phyloP scores from a whole-genome alignment of 1,284 basidiomycete species.

The Puccinia novopanici region DNA sequence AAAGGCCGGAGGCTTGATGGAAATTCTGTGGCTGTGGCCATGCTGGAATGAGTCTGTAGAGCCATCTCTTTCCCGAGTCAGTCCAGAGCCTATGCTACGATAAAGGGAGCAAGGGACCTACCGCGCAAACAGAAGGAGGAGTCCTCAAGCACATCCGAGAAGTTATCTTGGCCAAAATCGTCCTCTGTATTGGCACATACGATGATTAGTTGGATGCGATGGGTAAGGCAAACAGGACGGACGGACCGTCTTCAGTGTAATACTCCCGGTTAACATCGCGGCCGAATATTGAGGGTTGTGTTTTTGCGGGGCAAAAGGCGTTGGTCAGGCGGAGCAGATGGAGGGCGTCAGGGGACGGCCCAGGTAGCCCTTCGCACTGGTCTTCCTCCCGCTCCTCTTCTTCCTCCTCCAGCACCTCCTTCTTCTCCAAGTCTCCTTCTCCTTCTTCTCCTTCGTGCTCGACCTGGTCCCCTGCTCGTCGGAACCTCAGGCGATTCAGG shows the following conservation, averaged over 20 bases:
- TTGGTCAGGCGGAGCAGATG: constrained; percentile 37
- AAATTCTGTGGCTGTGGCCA: constrained; percentile 18
- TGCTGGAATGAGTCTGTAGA: constrained; percentile 29
- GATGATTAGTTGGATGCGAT: background rate
- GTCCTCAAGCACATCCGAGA: constrained; percentile 33
- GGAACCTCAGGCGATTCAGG: background rate
- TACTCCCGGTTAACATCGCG: constrained; percentile 2
- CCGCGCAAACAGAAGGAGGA: constrained; percentile 17
- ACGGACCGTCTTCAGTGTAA: constrained; percentile 16
- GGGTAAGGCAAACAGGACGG: background rate
- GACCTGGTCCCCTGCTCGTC: no score
- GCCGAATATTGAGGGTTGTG: constrained; percentile 24
- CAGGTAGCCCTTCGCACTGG: background rate
- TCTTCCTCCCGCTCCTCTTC: background rate
- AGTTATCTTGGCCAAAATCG: constrained; percentile 14
- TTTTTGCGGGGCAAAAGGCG: constrained; percentile 15
- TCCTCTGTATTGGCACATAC: background rate
- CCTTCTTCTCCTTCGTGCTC: background rate
- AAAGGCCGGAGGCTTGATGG: constrained; percentile 22
- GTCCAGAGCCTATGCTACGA: background rate
- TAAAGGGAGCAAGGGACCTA: background rate
- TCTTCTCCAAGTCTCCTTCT: background rate
- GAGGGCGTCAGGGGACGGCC: background rate
- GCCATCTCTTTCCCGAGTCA: background rate
- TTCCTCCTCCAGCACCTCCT: no score